Conservation (phyloP, 1,284 basidiomycete genomes). For the Rhodotorula sp. region DNA sequence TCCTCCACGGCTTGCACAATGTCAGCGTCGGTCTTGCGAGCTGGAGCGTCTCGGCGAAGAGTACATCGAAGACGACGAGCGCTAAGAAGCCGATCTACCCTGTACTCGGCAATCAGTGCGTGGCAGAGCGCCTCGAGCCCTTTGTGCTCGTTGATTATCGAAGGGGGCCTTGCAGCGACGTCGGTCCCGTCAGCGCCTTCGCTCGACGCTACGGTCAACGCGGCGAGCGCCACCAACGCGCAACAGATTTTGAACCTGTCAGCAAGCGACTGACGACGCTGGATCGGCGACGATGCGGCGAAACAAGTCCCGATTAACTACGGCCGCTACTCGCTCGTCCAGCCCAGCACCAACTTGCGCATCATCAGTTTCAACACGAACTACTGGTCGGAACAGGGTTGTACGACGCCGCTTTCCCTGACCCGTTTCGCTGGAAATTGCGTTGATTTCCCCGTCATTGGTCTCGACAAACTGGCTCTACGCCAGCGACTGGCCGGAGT, state of each 20-base stretch:
- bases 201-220: conserved; percentile 17
- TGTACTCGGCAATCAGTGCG: background rate
- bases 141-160: background rate
- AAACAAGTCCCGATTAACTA: conserved; percentile 6
- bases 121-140: background rate
- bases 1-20: too few relatives aligned
- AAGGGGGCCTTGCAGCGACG: conserved; percentile 34
- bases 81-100: background rate
- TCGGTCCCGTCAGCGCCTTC: conserved; percentile 46
- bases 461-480: conserved; percentile 56
- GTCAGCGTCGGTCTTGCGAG: too few relatives aligned
- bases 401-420: background rate
- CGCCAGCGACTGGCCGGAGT: conserved; percentile 49
- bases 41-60: too few relatives aligned
- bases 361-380: conserved; percentile 60
- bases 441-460: too few relatives aligned
- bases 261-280: conserved; percentile 35
- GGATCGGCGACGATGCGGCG: conserved; percentile 37
- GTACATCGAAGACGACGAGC: too few relatives aligned
- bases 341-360: conserved; percentile 32
- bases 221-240: background rate
- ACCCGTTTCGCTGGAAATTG: too few relatives aligned
- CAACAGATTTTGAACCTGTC: conserved; percentile 41
- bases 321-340: conserved; percentile 39
- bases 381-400: conserved; percentile 51